These are phyloP conservation scores for Scopulariopsis brevicaulis DNA, from an alignment of 2,329 filamentous ascomycete genomes.

Conservation along the genomic window DNA sequence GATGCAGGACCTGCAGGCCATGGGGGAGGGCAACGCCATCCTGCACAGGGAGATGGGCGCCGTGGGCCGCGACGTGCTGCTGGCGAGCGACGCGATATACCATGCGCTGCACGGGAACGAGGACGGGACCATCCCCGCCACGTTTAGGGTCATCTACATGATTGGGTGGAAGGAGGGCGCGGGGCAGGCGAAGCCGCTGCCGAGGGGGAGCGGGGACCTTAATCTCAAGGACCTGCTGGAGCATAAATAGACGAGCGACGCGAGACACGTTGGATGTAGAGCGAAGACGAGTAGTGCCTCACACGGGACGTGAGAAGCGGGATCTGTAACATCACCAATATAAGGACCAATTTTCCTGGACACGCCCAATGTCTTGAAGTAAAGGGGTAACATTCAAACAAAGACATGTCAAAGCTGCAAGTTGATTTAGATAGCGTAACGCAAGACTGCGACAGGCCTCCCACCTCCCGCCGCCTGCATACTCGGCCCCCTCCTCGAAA, in stretches of 20 bases:
- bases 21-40: conserved; percentile 91
- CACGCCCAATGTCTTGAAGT: not conserved
- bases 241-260: conserved; percentile 17
- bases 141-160: conserved; percentile 94
- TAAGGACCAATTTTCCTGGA: not conserved
- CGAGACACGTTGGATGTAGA: not conserved
- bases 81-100: conserved; percentile 86
- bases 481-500: not conserved
- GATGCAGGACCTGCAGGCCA: conserved; percentile 89
- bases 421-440: not conserved
- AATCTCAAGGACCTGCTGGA: conserved; percentile 75
- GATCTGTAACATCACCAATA: not conserved
- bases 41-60: conserved; percentile 71
- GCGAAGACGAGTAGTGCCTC: not conserved
- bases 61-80: conserved; percentile 69
- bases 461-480: not conserved
- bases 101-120: conserved; percentile 74
- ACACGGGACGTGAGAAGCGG: not conserved
- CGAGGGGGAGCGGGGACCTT: conserved; percentile 74
- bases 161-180: conserved; percentile 91
- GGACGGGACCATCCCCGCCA: conserved; percentile 70
- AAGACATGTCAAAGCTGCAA: not conserved
- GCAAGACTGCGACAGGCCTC: not conserved
- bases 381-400: not conserved
- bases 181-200: conserved; percentile 67